A percentile compares a stretch with the other conserved stretches of the same genome.
Conservation (phyloP, 768 basidiomycete genomes). For the Boletus fagicola region DNA sequence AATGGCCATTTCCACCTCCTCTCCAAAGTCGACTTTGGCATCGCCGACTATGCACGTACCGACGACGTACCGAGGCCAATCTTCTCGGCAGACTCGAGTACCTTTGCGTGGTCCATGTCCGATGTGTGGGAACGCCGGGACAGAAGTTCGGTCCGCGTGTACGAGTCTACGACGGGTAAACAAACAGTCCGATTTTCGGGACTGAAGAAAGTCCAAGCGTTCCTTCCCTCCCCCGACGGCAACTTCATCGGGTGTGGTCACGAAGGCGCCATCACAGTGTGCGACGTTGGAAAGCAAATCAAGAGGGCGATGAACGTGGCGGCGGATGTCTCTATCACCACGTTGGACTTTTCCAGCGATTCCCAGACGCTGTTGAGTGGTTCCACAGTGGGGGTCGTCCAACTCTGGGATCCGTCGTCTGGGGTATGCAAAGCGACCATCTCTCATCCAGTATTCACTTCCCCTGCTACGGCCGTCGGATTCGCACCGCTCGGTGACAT, state of each 20-base stretch:
- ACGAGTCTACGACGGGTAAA: slow-evolving; percentile 1
- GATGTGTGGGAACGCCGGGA: slow-evolving; percentile 1
- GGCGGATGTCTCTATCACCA: background rate
- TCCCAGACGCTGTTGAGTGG: too few species aligned
- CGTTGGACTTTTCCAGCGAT: background rate
- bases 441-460: too few species aligned
- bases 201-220: slow-evolving; percentile 5
- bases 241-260: slow-evolving; percentile 9
- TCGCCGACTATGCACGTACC: background rate
- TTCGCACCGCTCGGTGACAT: too few species aligned
- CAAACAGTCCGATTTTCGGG: slow-evolving; percentile 6
- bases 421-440: too few species aligned
- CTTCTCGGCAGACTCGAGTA: slow-evolving; percentile 10
- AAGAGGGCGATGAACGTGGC: slow-evolving; percentile 2
- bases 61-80: background rate
- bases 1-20: background rate
- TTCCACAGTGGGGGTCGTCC: too few species aligned
- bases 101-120: slow-evolving; percentile 7
- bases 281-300: background rate
- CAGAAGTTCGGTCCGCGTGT: slow-evolving; percentile 5
- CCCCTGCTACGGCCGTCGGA: too few species aligned
- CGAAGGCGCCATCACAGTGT: slow-evolving; percentile 6
- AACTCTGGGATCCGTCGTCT: too few species aligned
- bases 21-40: slow-evolving; percentile 10
- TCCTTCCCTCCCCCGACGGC: slow-evolving; percentile 1